Percentiles rank a stretch among this genome's conserved stretches.
Evolutionary conservation across 179 eudicot genomes (phyloP).

Genomic region (Beta macrorhiza): DNA sequence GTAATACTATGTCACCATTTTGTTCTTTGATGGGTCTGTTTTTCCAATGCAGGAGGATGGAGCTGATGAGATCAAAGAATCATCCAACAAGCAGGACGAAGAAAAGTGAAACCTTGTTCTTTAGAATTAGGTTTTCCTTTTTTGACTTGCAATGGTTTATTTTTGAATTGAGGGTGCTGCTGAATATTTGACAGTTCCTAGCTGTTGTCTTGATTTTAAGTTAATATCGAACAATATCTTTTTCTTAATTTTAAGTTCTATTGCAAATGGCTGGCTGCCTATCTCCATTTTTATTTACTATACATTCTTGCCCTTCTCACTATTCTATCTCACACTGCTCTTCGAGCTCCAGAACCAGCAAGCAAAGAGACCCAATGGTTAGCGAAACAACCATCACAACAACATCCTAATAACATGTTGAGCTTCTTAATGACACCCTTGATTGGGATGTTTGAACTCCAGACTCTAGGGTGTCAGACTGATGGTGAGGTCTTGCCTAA

Average conservation of each 20-base stretch:
- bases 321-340: too few relatives aligned
- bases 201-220: constrained; percentile 28
- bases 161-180: constrained; percentile 31
- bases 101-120: constrained; percentile 30
- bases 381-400: too few relatives aligned
- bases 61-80: constrained; percentile 56
- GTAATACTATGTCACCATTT: background rate
- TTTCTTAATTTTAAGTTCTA: background rate
- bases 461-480: too few relatives aligned
- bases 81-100: constrained; percentile 51
- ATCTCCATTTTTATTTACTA: background rate
- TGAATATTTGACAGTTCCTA: constrained; percentile 30
- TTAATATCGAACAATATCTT: constrained; percentile 15
- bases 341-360: too few relatives aligned
- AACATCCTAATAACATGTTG: too few relatives aligned
- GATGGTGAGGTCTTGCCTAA: too few relatives aligned
- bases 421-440: too few relatives aligned
- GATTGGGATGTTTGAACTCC: too few relatives aligned
- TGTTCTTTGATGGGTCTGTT: constrained; percentile 3
- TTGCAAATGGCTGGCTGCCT: constrained; percentile 8
- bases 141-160: constrained; percentile 25
- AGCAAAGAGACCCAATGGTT: too few relatives aligned
- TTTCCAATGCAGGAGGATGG: constrained; percentile 43
- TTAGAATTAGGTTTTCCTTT: constrained; percentile 33
- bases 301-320: too few relatives aligned